Evolutionary conservation across 495 filamentous ascomycete species (phyloP), one percentile per base, ranked within the genome.

Genomic region (Neurospora sp.): DNA sequence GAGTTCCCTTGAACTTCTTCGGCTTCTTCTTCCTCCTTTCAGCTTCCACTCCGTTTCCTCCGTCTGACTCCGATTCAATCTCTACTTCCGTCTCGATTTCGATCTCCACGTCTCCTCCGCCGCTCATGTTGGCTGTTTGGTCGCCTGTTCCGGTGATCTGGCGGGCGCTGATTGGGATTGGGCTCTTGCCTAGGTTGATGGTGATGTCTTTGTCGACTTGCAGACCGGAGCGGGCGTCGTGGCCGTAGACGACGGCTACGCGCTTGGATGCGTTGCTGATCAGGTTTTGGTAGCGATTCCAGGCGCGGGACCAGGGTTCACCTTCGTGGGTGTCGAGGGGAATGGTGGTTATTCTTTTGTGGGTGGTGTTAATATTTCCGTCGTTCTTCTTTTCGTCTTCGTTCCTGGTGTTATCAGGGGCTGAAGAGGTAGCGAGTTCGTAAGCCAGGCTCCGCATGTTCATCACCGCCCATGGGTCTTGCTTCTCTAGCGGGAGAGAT

Each of bases 401-500:
- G 4, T 68, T 40, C 16, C 37, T 20, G 40, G 9, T 41, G 45
- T 68, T 48, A 2, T 65, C 69, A 14, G 38, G 65, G 61, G 27
- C 45, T 61, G 35, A 76, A 16, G 53, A 31, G 27, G 69, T 72
- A 61, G 69, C 31, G 20, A 40, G 48, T 4, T 71, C 45, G 48
- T 79, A 78, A 1, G 80, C 65, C 61, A 98, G 89, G 4, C 89
- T 93, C 68, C 93, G 89, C 94, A 99, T 97, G 76, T 92, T 94
- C 94, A 98, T 98, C 16, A 91, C 90, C 61, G 89, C 88, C 76
- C 87, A 88, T 0, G 94, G 90, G 81, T 97, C 92, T 75, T 97
- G 93, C 71, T 87, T 84, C 69, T 91, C 85, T 4, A 97, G 83
- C 0, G 85, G 79, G 8, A 97, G 83, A 1, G 87, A 91, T 0